Evolutionary conservation across 139 green algal genomes (phyloP).

Genomic region (Tetraselmis striata): DNA sequence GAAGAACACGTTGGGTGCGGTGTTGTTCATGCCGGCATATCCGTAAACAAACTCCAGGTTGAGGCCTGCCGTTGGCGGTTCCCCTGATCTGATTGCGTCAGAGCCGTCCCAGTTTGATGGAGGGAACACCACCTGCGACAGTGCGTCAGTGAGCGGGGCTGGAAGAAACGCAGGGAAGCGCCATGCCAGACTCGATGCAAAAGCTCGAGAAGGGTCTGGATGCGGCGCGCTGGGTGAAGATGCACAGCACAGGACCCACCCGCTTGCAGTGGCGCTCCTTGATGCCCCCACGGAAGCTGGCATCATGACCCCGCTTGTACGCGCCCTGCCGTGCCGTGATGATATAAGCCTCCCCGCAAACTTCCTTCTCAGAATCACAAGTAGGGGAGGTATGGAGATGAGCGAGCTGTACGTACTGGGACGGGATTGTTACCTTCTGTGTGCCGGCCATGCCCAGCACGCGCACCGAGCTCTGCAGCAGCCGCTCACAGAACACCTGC

Average conservation of each 20-base stretch:
- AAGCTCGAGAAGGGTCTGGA: too few species aligned
- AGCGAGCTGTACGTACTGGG: too few species aligned
- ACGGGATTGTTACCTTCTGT: conserved; percentile 36
- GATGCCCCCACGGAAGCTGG: conserved; percentile 15
- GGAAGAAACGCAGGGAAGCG: too few species aligned
- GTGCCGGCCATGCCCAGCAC: conserved; percentile 46
- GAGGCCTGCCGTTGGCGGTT: background rate
- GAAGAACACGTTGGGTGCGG: conserved; percentile 24
- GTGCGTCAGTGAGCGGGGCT: too few species aligned
- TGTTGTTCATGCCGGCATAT: conserved; percentile 17
- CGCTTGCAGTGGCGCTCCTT: conserved; percentile 5
- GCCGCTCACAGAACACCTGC: background rate
- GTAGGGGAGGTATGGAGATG: too few species aligned
- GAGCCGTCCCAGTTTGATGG: conserved; percentile 5
- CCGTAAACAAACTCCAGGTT: conserved; percentile 22
- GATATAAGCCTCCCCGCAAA: too few species aligned
- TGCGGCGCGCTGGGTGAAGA: too few species aligned
- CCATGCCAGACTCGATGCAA: too few species aligned
- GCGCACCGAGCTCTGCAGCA: background rate
- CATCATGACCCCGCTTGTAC: conserved; percentile 27
- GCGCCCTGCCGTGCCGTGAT: conserved; percentile 39
- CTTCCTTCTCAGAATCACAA: too few species aligned
- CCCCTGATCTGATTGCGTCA: background rate
- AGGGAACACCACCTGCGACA: conserved; percentile 6
- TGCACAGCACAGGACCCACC: too few species aligned